Conservation (phyloP, 495 filamentous ascomycete species). For the Letharia lupina region DNA sequence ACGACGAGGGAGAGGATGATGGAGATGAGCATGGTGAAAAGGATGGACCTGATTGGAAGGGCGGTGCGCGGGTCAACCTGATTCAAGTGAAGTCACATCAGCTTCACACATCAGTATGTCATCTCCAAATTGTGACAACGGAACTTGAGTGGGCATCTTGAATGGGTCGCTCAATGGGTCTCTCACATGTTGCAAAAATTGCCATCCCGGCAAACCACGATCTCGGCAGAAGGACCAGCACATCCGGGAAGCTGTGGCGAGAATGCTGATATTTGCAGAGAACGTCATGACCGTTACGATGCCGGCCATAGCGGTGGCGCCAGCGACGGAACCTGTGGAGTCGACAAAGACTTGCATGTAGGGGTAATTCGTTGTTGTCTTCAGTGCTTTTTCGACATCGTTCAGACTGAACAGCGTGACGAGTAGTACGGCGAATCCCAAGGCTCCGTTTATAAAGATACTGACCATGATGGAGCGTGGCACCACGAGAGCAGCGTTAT, state of each 20-base stretch:
- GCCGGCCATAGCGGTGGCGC: slow-evolving; percentile 28
- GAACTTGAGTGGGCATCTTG: too few relatives aligned
- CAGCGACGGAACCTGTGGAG: slow-evolving; percentile 27
- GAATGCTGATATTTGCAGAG: slow-evolving; percentile 36
- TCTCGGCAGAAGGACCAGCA: slow-evolving; percentile 50
- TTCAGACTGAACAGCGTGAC: slow-evolving; percentile 29
- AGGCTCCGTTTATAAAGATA: slow-evolving; percentile 36
- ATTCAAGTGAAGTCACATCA: background rate
- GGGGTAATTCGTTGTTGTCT: slow-evolving; percentile 29
- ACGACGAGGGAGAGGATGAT: slow-evolving; percentile 37
- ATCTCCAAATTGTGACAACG: background rate
- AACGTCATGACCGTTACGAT: slow-evolving; percentile 34
- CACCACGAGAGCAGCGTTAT: slow-evolving; percentile 34
- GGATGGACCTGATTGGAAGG: slow-evolving; percentile 44
- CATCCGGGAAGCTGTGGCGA: slow-evolving; percentile 46
- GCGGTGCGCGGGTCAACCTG: slow-evolving; percentile 32
- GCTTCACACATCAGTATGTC: background rate
- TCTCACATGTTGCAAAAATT: slow-evolving; percentile 32
- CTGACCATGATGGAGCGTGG: slow-evolving; percentile 38
- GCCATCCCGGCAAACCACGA: slow-evolving; percentile 41
- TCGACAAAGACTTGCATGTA: slow-evolving; percentile 37
- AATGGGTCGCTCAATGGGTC: background rate
- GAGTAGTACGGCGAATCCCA: slow-evolving; percentile 29
- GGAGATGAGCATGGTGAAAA: slow-evolving; percentile 38
- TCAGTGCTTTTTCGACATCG: slow-evolving; percentile 27